A percentile compares a stretch with the other conserved stretches of the same genome.
These are phyloP conservation scores for Bruguiera sexangula DNA, from an alignment of 345 rosid genomes.

Conservation along the genomic window DNA sequence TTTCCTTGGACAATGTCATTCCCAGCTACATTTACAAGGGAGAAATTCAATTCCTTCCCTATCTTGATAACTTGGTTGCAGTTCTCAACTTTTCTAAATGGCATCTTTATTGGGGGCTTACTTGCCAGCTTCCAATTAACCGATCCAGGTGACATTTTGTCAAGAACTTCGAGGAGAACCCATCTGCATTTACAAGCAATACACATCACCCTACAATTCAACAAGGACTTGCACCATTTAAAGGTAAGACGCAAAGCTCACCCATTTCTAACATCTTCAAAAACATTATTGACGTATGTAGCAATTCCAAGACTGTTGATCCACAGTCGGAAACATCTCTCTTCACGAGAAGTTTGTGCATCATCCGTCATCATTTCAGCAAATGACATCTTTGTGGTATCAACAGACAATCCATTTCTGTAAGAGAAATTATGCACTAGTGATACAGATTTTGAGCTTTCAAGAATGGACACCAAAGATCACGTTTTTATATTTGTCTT, in stretches of 20 bases:
- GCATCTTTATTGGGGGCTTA: slow-evolving; percentile 95
- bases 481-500: no score
- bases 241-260: slow-evolving; percentile 28
- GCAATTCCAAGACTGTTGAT: slow-evolving; percentile 90
- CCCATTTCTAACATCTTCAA: slow-evolving; percentile 97
- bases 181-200: slow-evolving; percentile 50
- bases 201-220: slow-evolving; percentile 16
- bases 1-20: slow-evolving; percentile 94
- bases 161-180: slow-evolving; percentile 87
- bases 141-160: slow-evolving; percentile 62
- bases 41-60: slow-evolving; percentile 68
- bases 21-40: slow-evolving; percentile 97
- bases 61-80: slow-evolving; percentile 79
- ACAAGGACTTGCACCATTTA: neutral
- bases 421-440: slow-evolving; percentile 15
- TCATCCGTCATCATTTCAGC: slow-evolving; percentile 99
- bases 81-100: slow-evolving; percentile 86
- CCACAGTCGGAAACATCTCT: slow-evolving; percentile 98
- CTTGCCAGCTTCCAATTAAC: slow-evolving; percentile 83
- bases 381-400: slow-evolving; percentile 57
- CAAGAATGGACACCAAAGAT: no score
- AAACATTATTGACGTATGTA: slow-evolving; percentile 71
- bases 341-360: slow-evolving; percentile 87
- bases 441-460: no score
- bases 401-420: slow-evolving; percentile 85